Percentiles rank a stretch among this genome's conserved stretches.
Evolutionary conservation across 2,329 filamentous ascomycete genomes (phyloP).

Genomic region (Fusarium zealandicum): DNA sequence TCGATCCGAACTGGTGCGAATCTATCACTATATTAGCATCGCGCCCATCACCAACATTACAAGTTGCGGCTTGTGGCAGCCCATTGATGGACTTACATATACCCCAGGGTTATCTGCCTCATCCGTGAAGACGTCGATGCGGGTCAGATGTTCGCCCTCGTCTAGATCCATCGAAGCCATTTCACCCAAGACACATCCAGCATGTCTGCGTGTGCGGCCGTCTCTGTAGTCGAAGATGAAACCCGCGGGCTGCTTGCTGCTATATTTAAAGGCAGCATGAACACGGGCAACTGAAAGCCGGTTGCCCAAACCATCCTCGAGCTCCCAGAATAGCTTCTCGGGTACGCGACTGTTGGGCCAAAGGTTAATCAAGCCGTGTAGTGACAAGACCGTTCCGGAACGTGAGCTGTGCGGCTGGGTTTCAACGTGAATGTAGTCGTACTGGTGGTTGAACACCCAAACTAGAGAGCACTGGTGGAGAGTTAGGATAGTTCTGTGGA

Average conservation of each 20-base stretch:
- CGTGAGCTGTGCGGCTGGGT: neutral
- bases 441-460: neutral
- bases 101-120: neutral
- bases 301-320: neutral
- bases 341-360: neutral
- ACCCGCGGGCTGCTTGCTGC: neutral
- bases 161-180: neutral
- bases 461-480: neutral
- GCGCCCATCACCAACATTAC: neutral
- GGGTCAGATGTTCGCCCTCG: neutral
- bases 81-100: neutral
- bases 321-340: slow-evolving; percentile 9
- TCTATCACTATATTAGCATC: neutral
- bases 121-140: neutral
- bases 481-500: neutral
- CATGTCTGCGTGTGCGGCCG: neutral
- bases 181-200: neutral
- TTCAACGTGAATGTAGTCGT: neutral
- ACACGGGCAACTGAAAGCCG: neutral
- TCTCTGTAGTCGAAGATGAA: slow-evolving; percentile 3
- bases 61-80: too few relatives aligned
- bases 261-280: neutral
- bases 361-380: neutral
- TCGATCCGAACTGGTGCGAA: neutral
- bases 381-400: neutral